Evolutionary conservation across 768 basidiomycete species (phyloP), one percentile per base, ranked within the genome.

Genomic region (Lentinula detonsa): DNA sequence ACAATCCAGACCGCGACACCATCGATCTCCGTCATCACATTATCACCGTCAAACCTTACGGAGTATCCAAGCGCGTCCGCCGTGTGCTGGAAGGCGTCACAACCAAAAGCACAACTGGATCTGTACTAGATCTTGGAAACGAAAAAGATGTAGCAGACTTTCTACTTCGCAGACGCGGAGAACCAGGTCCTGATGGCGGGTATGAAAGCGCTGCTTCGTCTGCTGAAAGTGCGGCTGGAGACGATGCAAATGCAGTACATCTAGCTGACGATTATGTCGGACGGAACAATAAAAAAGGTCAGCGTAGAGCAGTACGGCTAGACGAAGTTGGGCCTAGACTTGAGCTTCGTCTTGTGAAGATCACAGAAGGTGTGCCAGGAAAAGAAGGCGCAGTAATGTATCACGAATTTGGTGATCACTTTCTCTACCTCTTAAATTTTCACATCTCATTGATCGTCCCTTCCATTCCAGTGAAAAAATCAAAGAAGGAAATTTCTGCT

Each of bases 101-200:
- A 43, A 68, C 71, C 43, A 66, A 70, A 58, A 70, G 75, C 18
- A 68, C 77, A 1, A 71, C 75, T 21, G 75, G 77, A 2, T 69
- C 48, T 15, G 59, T 93, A 28, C 78, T 94, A 16, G 86, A 99
- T 70, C 83, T 99, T 11, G 87, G 91, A 8, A 90, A 86, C 64
- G 94, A 96, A 71, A 88, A 90, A 70, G 97, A 99, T 69, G 89
- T 99, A 33, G 93, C 96, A 1, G 96, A 99, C 71, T 99, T 97
- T 70, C 73, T 99, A 66, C 80, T 98, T 42, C 76, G 92, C 33
- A 85, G 81, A 67, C 76, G 78, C 56, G 88, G 89, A 15, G 83
- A 87, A 59, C 68, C 78, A 50, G 81, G 81, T 15, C 84, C 84
- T 15, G 81, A 85, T 49, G 88, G 85, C 34, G 85, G 91, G 21